These are phyloP conservation scores for Globisporangium parvum DNA, from an alignment of 352 stramenopile genomes.

Conservation along the genomic window DNA sequence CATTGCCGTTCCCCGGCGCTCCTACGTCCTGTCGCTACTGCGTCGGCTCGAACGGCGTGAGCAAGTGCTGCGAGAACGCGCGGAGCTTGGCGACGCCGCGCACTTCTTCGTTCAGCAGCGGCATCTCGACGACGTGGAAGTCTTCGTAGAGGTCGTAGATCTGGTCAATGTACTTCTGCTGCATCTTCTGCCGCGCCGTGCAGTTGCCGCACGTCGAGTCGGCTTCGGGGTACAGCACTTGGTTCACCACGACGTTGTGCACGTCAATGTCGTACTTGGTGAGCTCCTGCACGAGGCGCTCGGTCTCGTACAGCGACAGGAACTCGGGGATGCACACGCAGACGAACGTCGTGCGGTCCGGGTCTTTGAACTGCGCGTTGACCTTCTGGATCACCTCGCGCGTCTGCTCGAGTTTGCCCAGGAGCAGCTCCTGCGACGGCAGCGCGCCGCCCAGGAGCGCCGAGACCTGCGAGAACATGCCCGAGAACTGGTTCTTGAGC, in stretches of 20 bases:
- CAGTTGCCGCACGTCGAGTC: slow-evolving; percentile 89
- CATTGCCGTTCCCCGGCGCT: no score
- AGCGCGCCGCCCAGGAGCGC: slow-evolving; percentile 66
- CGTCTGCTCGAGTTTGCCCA: slow-evolving; percentile 94
- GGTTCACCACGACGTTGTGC: slow-evolving; percentile 99
- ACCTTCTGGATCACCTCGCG: slow-evolving; percentile 98
- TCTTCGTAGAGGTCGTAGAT: slow-evolving; percentile 99
- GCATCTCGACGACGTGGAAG: slow-evolving; percentile 99
- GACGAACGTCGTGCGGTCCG: slow-evolving; percentile 98
- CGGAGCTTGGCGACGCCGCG: slow-evolving; percentile 92
- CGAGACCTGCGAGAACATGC: slow-evolving; percentile 84
- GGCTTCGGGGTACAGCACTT: slow-evolving; percentile 93
- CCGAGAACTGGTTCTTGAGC: slow-evolving; percentile 91
- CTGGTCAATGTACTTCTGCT: slow-evolving; percentile 99
- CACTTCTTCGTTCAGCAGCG: slow-evolving; percentile 98
- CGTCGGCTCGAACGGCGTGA: slow-evolving; percentile 90
- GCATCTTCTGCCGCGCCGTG: slow-evolving; percentile 96
- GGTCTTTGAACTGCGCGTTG: slow-evolving; percentile 98
- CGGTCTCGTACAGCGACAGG: slow-evolving; percentile 99
- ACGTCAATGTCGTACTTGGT: slow-evolving; percentile 99
- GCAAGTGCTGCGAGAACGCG: slow-evolving; percentile 92
- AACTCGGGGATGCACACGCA: slow-evolving; percentile 99
- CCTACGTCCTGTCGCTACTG: no score
- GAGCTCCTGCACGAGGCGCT: slow-evolving; percentile 98
- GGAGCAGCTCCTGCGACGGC: slow-evolving; percentile 91